Evolutionary conservation across 495 filamentous ascomycete species (phyloP), one percentile per base, ranked within the genome.

Genomic region (Hypoxylon lenormandii): DNA sequence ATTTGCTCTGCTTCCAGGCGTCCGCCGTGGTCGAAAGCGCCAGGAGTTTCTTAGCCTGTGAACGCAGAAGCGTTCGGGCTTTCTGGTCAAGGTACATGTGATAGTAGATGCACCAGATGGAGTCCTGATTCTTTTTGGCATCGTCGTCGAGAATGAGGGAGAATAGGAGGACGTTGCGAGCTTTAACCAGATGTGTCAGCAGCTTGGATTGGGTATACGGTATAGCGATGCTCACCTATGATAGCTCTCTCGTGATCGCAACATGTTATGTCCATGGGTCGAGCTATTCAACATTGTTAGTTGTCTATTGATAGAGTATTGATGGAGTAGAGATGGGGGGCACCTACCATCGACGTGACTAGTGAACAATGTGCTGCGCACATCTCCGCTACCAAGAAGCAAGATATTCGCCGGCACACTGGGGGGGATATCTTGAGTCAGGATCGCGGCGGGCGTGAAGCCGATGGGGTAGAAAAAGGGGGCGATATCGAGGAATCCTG

Each of bases 81-180:
- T 73, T 33, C 0, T 76, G 54, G 60, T 81, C 76, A 5, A 89
- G 69, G 52, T 78, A 80, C 21, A 83, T 43, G 65, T 88, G 76
- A 62, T 87, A 87, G 64, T 83, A 88, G 56, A 87, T 80, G 36
- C 83, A 78, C 86, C 84, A 89, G 8, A 86, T 74, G 19, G 61
- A 45, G 1, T 64, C 55, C 26, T 28, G 3, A 23, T 45, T 13
- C 11, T 75, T 64, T 8, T 63, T 54, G 6, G 42, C 69, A 1
- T 76, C 59, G 28, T 78, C 60, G 26, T 85, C 82, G 3, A 81
- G 53, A 38, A 86, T 64, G 2, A 86, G 69, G 7, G 80, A 80
- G 37, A 84, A 74, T 0, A 86, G 58, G 4, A 88, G 45, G 55
- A 87, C 73, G 59, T 88, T 87, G 12, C 85, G 80, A 18, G 85